phyloP scores from a whole-genome alignment of 306 rosid species.

The Phaseolus lunatus region DNA sequence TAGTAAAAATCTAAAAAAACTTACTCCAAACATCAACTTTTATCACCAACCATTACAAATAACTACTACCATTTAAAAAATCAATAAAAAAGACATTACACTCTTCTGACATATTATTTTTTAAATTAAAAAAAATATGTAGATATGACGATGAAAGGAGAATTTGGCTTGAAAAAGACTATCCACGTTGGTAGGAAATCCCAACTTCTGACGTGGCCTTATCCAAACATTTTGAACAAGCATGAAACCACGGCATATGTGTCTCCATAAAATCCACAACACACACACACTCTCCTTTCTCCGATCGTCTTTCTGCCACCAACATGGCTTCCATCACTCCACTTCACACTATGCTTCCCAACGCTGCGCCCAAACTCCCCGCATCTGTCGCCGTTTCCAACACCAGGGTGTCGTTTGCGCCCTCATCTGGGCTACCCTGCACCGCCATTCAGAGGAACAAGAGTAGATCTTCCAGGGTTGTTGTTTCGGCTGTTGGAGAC shows the following conservation, averaged over 20 bases:
- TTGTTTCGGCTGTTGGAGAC: constrained; percentile 87
- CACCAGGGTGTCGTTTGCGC: constrained; percentile 18
- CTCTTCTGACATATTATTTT: too few species aligned
- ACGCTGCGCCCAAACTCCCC: constrained; percentile 30
- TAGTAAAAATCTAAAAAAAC: too few species aligned
- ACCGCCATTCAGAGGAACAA: constrained; percentile 38
- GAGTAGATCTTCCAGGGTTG: constrained; percentile 49
- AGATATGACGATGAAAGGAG: too few species aligned
- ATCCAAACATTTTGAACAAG: constrained; percentile 49
- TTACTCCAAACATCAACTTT: too few species aligned
- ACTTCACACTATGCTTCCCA: constrained; percentile 49
- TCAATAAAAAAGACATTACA: too few species aligned
- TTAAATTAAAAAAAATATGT: too few species aligned
- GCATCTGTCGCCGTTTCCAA: neutral
- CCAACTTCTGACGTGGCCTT: constrained; percentile 63
- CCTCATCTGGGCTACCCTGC: constrained; percentile 37
- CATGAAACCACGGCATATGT: constrained; percentile 27
- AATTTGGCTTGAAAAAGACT: too few species aligned
- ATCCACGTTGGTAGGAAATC: constrained; percentile 51
- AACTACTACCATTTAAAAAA: too few species aligned
- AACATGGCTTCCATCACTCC: constrained; percentile 64
- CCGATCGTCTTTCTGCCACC: neutral
- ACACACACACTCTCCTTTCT: fast-evolving
- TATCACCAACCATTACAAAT: too few species aligned
- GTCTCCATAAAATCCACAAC: constrained; percentile 36